Evolutionary conservation across 1,284 basidiomycete genomes (phyloP).

Genomic region (Trichosporon sp.): DNA sequence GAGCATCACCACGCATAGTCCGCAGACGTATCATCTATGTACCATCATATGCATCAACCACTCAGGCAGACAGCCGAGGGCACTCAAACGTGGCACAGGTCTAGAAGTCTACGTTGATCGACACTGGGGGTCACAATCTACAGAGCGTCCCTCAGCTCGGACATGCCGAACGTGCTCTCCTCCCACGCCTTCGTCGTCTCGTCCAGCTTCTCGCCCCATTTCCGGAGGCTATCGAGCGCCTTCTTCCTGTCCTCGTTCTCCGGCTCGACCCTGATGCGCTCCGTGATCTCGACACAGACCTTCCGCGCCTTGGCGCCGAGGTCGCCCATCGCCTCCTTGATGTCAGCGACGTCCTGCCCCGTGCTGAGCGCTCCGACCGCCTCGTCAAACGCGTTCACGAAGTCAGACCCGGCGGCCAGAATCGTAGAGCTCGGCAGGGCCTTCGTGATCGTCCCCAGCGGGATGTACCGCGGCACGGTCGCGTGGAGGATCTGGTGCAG

Average conservation of each 20-base stretch:
- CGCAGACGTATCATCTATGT: constrained; percentile 6
- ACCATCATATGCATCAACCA: constrained; percentile 7
- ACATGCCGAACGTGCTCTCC: constrained; percentile 22
- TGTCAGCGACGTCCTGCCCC: constrained; percentile 36
- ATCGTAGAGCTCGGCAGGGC: neutral
- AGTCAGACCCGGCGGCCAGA: neutral
- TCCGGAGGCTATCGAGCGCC: neutral
- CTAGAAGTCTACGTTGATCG: neutral
- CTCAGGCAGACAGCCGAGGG: constrained; percentile 1
- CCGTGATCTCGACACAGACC: constrained; percentile 12
- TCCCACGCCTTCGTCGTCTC: constrained; percentile 30
- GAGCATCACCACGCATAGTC: neutral
- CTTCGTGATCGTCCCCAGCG: constrained; percentile 17
- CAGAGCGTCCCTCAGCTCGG: constrained; percentile 18
- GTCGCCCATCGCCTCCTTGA: constrained; percentile 23
- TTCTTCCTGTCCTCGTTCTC: constrained; percentile 13
- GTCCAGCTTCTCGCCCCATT: constrained; percentile 29
- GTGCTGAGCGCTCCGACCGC: constrained; percentile 36
- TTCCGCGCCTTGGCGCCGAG: constrained; percentile 18
- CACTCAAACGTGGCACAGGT: neutral
- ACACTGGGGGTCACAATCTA: neutral
- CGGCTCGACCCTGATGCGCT: neutral
- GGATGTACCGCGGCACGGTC: constrained; percentile 33
- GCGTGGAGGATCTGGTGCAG: constrained; percentile 42
- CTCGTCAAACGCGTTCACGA: constrained; percentile 9